phyloP scores from a whole-genome alignment of 2,329 filamentous ascomycete species.

The Corniculantispora saksenae region DNA sequence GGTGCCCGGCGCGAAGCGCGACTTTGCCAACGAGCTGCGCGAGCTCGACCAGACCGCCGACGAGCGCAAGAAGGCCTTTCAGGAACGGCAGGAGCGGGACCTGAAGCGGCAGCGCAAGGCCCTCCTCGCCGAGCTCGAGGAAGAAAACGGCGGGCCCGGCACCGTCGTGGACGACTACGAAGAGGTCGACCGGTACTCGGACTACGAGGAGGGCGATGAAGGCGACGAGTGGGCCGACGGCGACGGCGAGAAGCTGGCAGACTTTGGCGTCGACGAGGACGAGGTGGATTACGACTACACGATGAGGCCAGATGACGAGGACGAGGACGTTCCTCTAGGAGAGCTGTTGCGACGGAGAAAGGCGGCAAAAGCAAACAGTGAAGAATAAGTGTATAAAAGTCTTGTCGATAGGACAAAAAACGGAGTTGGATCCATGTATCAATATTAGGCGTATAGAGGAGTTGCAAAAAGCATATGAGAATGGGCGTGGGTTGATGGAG shows the following conservation, averaged over 20 bases:
- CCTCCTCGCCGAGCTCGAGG: conserved; percentile 53
- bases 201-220: conserved; percentile 38
- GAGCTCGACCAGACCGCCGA: conserved; percentile 42
- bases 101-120: conserved; percentile 37
- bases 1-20: conserved; percentile 42
- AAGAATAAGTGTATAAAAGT: conserved; percentile 25
- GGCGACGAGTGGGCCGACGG: conserved; percentile 68
- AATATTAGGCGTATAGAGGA: neutral
- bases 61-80: conserved; percentile 52
- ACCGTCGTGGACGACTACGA: conserved; percentile 49
- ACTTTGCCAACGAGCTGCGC: conserved; percentile 35
- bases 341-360: conserved; percentile 60
- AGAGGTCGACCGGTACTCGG: conserved; percentile 26
- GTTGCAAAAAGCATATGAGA: neutral
- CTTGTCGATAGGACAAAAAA: neutral
- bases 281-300: conserved; percentile 69
- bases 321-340: conserved; percentile 52
- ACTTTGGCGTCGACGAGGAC: conserved; percentile 81
- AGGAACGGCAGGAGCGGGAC: conserved; percentile 50
- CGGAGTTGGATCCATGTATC: neutral
- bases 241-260: conserved; percentile 71
- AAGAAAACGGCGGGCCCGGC: conserved; percentile 59
- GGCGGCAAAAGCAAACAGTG: conserved; percentile 30
- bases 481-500: neutral
- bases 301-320: conserved; percentile 60